Percentiles rank a stretch among this genome's conserved stretches.
phyloP scores from a whole-genome alignment of 2,329 filamentous ascomycete species.

The Talaromyces sp. region DNA sequence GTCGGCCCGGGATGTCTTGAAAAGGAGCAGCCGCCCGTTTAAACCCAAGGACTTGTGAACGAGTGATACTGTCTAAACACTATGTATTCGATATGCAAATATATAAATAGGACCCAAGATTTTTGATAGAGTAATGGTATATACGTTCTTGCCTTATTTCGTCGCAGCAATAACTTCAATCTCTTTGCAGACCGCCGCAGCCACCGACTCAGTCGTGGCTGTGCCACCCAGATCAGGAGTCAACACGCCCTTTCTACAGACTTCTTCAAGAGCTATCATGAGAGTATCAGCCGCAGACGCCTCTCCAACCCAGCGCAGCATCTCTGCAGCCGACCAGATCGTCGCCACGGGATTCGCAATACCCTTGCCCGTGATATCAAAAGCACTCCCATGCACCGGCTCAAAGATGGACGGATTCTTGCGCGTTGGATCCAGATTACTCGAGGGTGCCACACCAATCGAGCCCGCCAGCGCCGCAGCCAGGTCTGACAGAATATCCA shows the following conservation, averaged over 20 bases:
- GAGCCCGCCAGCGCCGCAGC: conserved; percentile 61
- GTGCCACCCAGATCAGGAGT: conserved; percentile 54
- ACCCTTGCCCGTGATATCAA: conserved; percentile 55
- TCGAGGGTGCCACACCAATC: conserved; percentile 63
- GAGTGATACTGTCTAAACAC: not conserved
- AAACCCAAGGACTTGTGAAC: conserved; percentile 1
- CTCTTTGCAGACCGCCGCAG: not conserved
- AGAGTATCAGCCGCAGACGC: conserved; percentile 50
- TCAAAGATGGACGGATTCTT: conserved; percentile 54
- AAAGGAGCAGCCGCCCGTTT: conserved; percentile 1
- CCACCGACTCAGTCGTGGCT: conserved; percentile 36
- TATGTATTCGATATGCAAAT: not conserved
- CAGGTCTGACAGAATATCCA: conserved; percentile 61
- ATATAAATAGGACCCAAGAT: not conserved
- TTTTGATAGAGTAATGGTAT: not conserved
- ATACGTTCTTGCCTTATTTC: not conserved
- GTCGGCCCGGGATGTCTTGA: not conserved
- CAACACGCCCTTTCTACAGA: conserved; percentile 45
- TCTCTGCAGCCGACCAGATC: conserved; percentile 62
- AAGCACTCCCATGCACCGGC: conserved; percentile 54
- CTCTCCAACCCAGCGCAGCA: conserved; percentile 55
- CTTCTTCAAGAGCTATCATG: conserved; percentile 53
- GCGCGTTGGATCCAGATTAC: conserved; percentile 56
- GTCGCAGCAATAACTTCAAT: not conserved
- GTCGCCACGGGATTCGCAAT: conserved; percentile 56